phyloP scores from a whole-genome alignment of 805 yeast species.

The Cyberlindnera misumaiensis region DNA sequence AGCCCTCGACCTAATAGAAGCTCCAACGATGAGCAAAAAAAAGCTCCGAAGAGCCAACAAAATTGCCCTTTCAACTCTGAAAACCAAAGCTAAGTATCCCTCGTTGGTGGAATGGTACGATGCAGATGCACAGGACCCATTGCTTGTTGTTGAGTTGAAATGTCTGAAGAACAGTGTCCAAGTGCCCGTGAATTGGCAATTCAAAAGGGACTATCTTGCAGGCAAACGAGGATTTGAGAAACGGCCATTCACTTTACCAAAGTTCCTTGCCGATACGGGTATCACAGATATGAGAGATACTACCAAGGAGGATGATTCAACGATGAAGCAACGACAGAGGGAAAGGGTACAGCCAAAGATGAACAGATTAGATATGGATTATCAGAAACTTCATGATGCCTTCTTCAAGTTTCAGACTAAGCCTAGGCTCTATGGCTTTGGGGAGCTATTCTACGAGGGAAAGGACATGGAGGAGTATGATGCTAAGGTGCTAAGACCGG shows the following conservation, averaged over 20 bases:
- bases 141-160: conserved; percentile 56
- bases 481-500: conserved; percentile 50
- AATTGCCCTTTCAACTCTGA: conserved; percentile 62
- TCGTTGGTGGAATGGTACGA: conserved; percentile 83
- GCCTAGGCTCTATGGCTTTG: conserved; percentile 62
- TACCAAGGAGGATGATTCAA: conserved; percentile 39
- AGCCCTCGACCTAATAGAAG: neutral
- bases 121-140: conserved; percentile 77
- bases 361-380: conserved; percentile 83
- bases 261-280: conserved; percentile 74
- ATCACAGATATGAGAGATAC: conserved; percentile 80
- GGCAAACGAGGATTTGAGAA: conserved; percentile 60
- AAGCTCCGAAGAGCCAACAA: conserved; percentile 47
- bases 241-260: conserved; percentile 71
- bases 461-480: conserved; percentile 47
- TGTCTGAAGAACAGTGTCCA: conserved; percentile 58
- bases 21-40: conserved; percentile 35
- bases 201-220: conserved; percentile 67
- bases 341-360: conserved; percentile 85
- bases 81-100: conserved; percentile 54
- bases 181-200: conserved; percentile 82
- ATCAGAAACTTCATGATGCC: conserved; percentile 73
- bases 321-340: conserved; percentile 66
- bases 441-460: conserved; percentile 79
- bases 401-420: conserved; percentile 76